A percentile compares a stretch with the other conserved stretches of the same genome.
phyloP scores from a whole-genome alignment of 495 filamentous ascomycete genomes.

The Evernia prunastri region DNA sequence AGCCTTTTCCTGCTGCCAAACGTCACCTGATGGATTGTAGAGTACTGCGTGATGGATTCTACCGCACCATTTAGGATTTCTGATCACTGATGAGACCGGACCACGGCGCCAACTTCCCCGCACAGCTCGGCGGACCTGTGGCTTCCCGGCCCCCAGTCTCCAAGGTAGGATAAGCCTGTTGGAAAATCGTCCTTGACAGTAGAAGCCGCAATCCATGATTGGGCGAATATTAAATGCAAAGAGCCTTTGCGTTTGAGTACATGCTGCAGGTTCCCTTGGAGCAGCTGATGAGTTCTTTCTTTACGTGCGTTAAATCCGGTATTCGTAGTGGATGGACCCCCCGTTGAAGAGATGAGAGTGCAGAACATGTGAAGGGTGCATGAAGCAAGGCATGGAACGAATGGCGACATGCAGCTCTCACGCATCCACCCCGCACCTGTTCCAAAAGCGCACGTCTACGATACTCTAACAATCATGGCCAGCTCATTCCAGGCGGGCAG shows the following conservation, averaged over 20 bases:
- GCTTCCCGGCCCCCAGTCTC: too few relatives aligned
- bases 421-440: not conserved
- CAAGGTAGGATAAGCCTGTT: too few relatives aligned
- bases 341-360: not conserved
- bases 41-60: not conserved
- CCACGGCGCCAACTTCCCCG: not conserved
- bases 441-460: not conserved
- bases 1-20: too few relatives aligned
- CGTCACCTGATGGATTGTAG: not conserved
- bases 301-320: not conserved
- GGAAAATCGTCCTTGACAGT: not conserved
- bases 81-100: not conserved
- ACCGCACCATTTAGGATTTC: not conserved
- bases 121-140: not conserved
- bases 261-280: not conserved
- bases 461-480: too few relatives aligned
- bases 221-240: not conserved
- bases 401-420: not conserved
- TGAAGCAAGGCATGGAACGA: not conserved
- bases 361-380: not conserved
- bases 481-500: not conserved
- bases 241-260: not conserved
- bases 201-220: not conserved
- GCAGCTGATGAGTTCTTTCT: not conserved
- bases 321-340: too few relatives aligned